Conservation (phyloP, 2,329 filamentous ascomycete species). For the Rasamsonia emersonii region DNA sequence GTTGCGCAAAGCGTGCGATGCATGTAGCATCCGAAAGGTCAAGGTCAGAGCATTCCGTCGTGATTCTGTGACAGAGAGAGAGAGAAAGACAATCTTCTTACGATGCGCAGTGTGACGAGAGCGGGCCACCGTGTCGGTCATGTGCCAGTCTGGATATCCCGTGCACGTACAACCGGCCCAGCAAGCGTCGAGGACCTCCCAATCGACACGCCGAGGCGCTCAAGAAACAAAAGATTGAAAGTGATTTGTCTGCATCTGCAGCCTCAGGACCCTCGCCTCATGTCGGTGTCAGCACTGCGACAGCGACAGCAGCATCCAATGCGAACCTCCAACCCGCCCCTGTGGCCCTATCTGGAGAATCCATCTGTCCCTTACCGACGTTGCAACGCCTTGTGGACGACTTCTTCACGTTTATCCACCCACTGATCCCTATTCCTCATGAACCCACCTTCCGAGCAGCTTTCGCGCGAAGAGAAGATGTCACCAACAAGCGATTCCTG, state of each 20-base stretch:
- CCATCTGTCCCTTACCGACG: slow-evolving; percentile 35
- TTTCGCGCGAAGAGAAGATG: slow-evolving; percentile 35
- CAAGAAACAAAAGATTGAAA: slow-evolving; percentile 50
- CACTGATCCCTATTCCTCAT: slow-evolving; percentile 38
- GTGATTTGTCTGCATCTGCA: not conserved
- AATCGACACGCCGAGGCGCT: slow-evolving; percentile 60
- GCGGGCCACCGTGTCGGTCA: slow-evolving; percentile 57
- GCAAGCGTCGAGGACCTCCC: slow-evolving; percentile 55
- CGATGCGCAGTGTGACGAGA: slow-evolving; percentile 55
- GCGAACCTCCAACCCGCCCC: no score
- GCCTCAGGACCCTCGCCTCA: not conserved
- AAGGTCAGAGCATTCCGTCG: no score
- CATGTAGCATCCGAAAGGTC: slow-evolving; percentile 45
- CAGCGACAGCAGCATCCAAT: no score
- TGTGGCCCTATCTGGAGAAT: slow-evolving; percentile 41
- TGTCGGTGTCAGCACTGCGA: no score
- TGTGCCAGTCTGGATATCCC: slow-evolving; percentile 58
- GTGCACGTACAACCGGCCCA: slow-evolving; percentile 58
- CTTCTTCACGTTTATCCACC: slow-evolving; percentile 42
- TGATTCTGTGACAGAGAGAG: no score
- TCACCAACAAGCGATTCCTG: slow-evolving; percentile 33
- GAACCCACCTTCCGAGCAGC: slow-evolving; percentile 38
- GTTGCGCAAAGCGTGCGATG: slow-evolving; percentile 45
- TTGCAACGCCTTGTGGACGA: slow-evolving; percentile 36
- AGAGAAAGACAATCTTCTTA: no score